Conservation (phyloP, 768 basidiomycete genomes). For the Boletus eberwhitei region DNA sequence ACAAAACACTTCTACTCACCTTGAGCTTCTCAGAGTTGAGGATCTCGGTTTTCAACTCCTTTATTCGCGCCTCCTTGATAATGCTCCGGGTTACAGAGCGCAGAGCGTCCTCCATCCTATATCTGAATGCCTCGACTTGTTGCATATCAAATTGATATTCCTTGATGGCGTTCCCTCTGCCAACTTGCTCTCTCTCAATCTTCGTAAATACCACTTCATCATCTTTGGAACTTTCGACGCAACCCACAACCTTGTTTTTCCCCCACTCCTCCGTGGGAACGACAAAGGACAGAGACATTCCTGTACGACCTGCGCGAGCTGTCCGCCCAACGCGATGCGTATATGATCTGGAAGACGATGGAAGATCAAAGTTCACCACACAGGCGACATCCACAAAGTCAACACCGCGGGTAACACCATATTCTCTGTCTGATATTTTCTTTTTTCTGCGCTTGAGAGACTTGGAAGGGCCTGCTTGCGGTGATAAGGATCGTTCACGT, state of each 20-base stretch:
- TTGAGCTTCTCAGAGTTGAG: slow-evolving; percentile 96
- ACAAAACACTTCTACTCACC: slow-evolving; percentile 41
- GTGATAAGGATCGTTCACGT: slow-evolving; percentile 54
- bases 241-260: slow-evolving; percentile 69
- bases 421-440: slow-evolving; percentile 65
- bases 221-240: slow-evolving; percentile 61
- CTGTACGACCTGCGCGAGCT: slow-evolving; percentile 91
- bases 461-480: slow-evolving; percentile 36
- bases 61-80: slow-evolving; percentile 87
- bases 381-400: slow-evolving; percentile 97
- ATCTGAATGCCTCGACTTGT: slow-evolving; percentile 95
- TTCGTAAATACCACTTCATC: slow-evolving; percentile 67
- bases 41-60: slow-evolving; percentile 91
- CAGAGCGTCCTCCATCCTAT: slow-evolving; percentile 96
- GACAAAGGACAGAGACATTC: slow-evolving; percentile 88
- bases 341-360: slow-evolving; percentile 80
- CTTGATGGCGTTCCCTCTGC: slow-evolving; percentile 54
- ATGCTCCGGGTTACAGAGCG: slow-evolving; percentile 82
- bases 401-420: slow-evolving; percentile 92
- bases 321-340: slow-evolving; percentile 96
- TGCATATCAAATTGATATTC: slow-evolving; percentile 95
- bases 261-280: slow-evolving; percentile 68
- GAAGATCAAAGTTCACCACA: slow-evolving; percentile 98
- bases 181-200: slow-evolving; percentile 75
- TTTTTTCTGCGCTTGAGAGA: slow-evolving; percentile 51